Percentiles rank a stretch among this genome's conserved stretches.
These are phyloP conservation scores for Hypoxylon sp. DNA, from an alignment of 2,329 filamentous ascomycete genomes.

Conservation along the genomic window DNA sequence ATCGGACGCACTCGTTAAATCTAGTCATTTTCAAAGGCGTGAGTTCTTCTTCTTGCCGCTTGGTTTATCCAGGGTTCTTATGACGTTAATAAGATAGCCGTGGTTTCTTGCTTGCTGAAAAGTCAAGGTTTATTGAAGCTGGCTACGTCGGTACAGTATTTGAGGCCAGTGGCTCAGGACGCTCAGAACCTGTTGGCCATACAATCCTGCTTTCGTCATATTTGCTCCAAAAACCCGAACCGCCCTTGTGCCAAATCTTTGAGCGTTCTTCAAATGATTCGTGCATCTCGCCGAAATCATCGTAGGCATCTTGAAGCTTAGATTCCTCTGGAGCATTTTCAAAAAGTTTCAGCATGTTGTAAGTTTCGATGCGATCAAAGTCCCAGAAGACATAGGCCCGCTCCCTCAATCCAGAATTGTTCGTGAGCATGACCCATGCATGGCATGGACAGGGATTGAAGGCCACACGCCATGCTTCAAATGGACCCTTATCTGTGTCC, in stretches of 20 bases:
- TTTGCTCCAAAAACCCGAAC: constrained; percentile 27
- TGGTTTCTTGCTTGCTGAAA: no score
- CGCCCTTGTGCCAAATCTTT: constrained; percentile 23
- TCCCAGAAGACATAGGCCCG: constrained; percentile 33
- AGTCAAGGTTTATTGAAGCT: no score
- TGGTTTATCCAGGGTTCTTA: no score
- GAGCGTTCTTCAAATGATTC: constrained; percentile 26
- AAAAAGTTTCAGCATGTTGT: constrained; percentile 12
- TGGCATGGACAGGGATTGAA: constrained; percentile 5
- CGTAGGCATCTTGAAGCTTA: constrained; percentile 11
- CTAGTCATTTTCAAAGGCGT: not conserved
- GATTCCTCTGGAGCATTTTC: constrained; percentile 8
- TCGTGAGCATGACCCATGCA: constrained; percentile 13
- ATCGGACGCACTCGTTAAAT: constrained; percentile 3
- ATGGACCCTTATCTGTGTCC: constrained; percentile 17
- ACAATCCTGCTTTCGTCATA: constrained; percentile 24
- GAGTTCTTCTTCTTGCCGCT: constrained; percentile 6
- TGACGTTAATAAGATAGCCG: no score
- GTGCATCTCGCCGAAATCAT: constrained; percentile 13
- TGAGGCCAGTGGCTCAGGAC: no score
- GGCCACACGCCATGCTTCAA: constrained; percentile 21
- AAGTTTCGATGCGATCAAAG: constrained; percentile 17
- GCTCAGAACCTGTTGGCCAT: constrained; percentile 13
- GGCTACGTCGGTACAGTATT: no score
- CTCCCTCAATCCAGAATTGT: constrained; percentile 16